phyloP scores from a whole-genome alignment of 495 filamentous ascomycete genomes.

The Pyrenopolyporus hunteri region DNA sequence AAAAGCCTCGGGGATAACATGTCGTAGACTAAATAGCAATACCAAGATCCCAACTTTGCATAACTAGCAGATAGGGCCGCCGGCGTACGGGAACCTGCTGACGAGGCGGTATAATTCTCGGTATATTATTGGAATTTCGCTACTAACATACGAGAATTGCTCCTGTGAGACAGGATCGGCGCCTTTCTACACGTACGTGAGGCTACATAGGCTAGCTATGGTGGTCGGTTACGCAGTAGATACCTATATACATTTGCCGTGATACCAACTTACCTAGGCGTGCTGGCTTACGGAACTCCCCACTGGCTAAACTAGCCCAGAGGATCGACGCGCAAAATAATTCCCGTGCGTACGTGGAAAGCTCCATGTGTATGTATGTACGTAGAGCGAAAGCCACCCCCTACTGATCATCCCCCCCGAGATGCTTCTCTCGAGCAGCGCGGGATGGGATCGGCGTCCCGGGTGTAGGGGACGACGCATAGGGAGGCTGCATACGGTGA shows the following conservation, averaged over 20 bases:
- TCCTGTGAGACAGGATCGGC: constrained; percentile 18
- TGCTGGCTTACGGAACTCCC: constrained; percentile 24
- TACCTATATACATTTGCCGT: constrained; percentile 30
- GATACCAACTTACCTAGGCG: constrained; percentile 19
- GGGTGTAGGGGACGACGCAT: constrained; percentile 36
- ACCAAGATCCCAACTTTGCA: background rate
- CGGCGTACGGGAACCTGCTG: constrained; percentile 16
- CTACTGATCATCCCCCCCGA: constrained; percentile 27
- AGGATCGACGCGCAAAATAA: constrained; percentile 30
- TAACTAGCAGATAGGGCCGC: constrained; percentile 11
- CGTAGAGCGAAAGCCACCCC: constrained; percentile 1
- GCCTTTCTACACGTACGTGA: constrained; percentile 11
- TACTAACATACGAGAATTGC: constrained; percentile 16
- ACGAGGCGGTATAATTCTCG: constrained; percentile 18
- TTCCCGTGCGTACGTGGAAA: background rate
- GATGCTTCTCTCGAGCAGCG: constrained; percentile 12
- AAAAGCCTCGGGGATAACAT: background rate
- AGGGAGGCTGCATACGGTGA: constrained; percentile 39
- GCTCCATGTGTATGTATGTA: constrained; percentile 8
- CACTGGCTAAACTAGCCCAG: constrained; percentile 21
- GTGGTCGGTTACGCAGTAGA: constrained; percentile 14
- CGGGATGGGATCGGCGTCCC: constrained; percentile 38
- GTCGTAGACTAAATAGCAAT: background rate
- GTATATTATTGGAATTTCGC: constrained; percentile 10
- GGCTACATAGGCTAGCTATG: background rate